Percentiles rank a stretch among this genome's conserved stretches.
Conservation (phyloP, 805 yeast species). For the Candida vartiovaarae region DNA sequence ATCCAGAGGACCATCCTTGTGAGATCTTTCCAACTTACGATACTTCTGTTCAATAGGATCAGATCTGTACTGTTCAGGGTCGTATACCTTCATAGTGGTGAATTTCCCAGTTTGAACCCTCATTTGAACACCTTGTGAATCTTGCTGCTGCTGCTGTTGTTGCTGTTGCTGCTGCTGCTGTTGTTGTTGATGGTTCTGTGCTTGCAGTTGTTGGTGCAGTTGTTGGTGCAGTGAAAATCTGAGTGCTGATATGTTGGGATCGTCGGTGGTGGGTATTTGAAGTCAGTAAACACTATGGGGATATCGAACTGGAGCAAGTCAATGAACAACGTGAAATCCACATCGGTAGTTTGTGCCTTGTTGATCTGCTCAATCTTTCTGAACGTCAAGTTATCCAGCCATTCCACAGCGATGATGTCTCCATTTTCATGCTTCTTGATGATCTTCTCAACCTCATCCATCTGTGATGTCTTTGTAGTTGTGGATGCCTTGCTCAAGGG, state of each 20-base stretch:
- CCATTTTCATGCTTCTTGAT: conserved; percentile 63
- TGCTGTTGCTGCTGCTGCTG: conserved; percentile 21
- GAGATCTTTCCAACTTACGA: conserved; percentile 76
- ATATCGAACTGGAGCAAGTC: conserved; percentile 62
- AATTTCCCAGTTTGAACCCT: conserved; percentile 26
- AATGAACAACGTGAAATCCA: conserved; percentile 36
- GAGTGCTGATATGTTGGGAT: conserved; percentile 36
- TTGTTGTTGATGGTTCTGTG: background rate
- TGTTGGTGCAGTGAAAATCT: conserved; percentile 28
- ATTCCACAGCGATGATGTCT: conserved; percentile 49
- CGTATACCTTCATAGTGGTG: conserved; percentile 41
- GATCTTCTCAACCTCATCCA: conserved; percentile 44
- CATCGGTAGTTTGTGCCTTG: conserved; percentile 19
- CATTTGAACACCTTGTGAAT: conserved; percentile 14
- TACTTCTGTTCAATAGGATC: conserved; percentile 90
- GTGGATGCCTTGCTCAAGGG: background rate
- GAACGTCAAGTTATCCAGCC: conserved; percentile 69
- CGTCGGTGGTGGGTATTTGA: conserved; percentile 31
- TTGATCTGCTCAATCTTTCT: conserved; percentile 35
- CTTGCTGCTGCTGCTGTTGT: conserved; percentile 1
- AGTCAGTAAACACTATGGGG: conserved; percentile 66
- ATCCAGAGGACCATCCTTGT: conserved; percentile 70
- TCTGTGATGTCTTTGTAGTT: conserved; percentile 23
- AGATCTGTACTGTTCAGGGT: conserved; percentile 58
- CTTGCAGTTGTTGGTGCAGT: too few relatives aligned